Evolutionary conservation across 1,284 basidiomycete species (phyloP).

Genomic region (Cryptococcus sp.): DNA sequence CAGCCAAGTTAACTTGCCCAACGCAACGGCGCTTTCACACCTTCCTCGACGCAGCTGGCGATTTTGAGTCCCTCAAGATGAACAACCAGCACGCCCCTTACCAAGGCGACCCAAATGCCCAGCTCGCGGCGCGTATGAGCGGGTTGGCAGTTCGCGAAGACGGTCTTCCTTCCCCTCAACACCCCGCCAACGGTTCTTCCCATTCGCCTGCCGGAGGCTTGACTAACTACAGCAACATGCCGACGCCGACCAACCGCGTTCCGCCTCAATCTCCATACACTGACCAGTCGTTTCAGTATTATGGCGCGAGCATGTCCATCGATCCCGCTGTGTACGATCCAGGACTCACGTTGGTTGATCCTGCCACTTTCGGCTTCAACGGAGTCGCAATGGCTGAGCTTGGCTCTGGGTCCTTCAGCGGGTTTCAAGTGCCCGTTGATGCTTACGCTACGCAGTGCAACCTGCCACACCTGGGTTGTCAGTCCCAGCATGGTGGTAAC

Average conservation of each 20-base stretch:
- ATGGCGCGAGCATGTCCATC: no score
- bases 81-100: no score
- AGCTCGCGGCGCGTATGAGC: neutral
- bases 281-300: neutral
- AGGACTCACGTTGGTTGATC: no score
- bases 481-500: slow-evolving; percentile 1
- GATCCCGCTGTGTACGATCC: no score
- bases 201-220: neutral
- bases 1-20: no score
- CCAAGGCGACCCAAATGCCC: neutral
- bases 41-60: no score
- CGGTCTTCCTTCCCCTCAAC: neutral
- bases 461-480: neutral
- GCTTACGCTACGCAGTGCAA: slow-evolving; percentile 7
- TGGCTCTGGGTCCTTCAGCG: neutral
- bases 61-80: no score
- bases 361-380: slow-evolving; percentile 8
- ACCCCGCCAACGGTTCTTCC: neutral
- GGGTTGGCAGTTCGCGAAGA: neutral
- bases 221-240: neutral
- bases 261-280: slow-evolving; percentile 7
- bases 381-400: slow-evolving; percentile 1
- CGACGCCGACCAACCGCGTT: neutral
- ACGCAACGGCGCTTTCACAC: no score
- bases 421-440: slow-evolving; percentile 4